A percentile compares a stretch with the other conserved stretches of the same genome.
Conservation (phyloP, 148 eudicot genomes). For the Cornus florida region DNA sequence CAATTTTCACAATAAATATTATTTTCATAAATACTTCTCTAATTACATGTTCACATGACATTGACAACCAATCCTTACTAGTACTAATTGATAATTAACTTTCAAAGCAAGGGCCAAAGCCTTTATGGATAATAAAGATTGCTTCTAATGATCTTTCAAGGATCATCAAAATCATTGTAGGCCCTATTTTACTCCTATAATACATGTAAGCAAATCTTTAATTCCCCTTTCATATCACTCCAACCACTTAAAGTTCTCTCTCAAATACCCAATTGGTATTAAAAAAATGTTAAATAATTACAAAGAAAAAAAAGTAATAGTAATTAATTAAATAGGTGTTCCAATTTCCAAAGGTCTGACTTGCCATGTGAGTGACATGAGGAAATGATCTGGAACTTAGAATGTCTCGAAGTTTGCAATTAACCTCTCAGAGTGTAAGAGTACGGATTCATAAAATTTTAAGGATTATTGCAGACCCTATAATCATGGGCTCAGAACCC, state of each 20-base stretch:
- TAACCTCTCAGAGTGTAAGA: background rate
- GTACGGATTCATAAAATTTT: background rate
- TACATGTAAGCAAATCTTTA: too few species aligned
- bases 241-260: background rate
- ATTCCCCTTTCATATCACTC: background rate
- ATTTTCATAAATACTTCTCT: too few species aligned
- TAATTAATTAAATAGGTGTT: background rate
- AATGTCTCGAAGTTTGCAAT: constrained; percentile 1
- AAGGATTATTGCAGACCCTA: constrained; percentile 1
- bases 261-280: background rate
- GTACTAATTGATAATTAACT: too few species aligned
- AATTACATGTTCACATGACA: too few species aligned
- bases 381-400: background rate
- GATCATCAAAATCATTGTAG: too few species aligned
- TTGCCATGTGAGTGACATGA: constrained; percentile 10
- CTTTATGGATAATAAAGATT: too few species aligned
- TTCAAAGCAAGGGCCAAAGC: too few species aligned
- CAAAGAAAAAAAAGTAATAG: too few species aligned
- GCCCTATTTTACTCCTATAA: too few species aligned
- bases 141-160: too few species aligned
- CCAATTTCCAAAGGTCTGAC: constrained; percentile 8
- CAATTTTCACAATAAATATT: too few species aligned
- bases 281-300: background rate
- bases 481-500: background rate
- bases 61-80: too few species aligned